Base-by-base conservation (phyloP, 176 grass and related monocot species). In the Neostapfia colusana region DNA sequence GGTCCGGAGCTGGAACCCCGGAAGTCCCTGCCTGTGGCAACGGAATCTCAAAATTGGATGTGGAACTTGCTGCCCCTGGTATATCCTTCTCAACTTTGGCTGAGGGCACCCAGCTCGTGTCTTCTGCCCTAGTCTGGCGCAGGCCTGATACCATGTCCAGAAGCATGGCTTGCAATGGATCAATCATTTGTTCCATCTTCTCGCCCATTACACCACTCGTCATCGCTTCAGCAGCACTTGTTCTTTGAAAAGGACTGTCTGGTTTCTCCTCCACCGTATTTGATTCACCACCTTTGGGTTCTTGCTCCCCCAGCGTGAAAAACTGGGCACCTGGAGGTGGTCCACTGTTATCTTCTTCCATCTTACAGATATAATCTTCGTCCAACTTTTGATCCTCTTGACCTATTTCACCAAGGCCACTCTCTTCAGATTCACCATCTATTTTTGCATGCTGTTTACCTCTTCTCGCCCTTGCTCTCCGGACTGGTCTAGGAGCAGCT, bases 81-180 rank as follows among this genome's bases (percentile, higher is more conserved):
- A 59, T 59, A 45, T 54, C 63, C 39, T 73, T 66, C 41, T 84
- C 64, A 36, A 11, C 42, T 72, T 67, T 59, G 1, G 58, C 15
- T 14, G 28, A 9, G 25, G 81, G 50, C 12, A 1, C 67, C 34
- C 24, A 59, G 44, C 44, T 46, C 4, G 11, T 1, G 35, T 46
- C 66, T 58, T 65, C 80, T 60, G 53, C 35, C 55, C 67, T 83
- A 45, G 49, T 93, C 70, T 83, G 70, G 43, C 91, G 69, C 35
- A 97, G 91, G 11, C 86, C 60, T 13, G 95, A 91, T 61, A 93
- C 70, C 95, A 97, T 90, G 74, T 97, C 89, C 7, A 97, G 79
- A 42, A 97, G 82, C 79, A 97, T 97, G 8, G 95, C 91, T 2
- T 92, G 91, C n/a, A 91, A 65, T 1, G 95, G 95, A 86, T 97